Evolutionary conservation across 2,329 filamentous ascomycete genomes (phyloP), one percentile per base, ranked within the genome.

Genomic region (Orbilia javanica): DNA sequence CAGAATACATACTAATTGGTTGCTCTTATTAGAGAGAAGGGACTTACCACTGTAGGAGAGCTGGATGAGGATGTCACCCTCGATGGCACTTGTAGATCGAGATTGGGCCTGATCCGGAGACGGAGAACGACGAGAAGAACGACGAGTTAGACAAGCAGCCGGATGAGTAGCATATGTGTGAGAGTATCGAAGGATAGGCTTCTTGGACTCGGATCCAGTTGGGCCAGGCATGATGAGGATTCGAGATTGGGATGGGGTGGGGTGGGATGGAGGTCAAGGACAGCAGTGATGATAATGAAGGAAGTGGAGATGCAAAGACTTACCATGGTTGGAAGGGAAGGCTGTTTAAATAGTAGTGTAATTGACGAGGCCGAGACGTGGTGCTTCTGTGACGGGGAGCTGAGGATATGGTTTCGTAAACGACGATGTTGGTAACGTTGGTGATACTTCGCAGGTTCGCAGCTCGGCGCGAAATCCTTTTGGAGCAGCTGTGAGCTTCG

Each of bases 1-100:
- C n/a, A n/a, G n/a, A n/a, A n/a, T n/a, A n/a, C n/a, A n/a, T n/a
- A n/a, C n/a, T n/a, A n/a, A n/a, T n/a, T n/a, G n/a, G n/a, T n/a
- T n/a, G n/a, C n/a, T n/a, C n/a, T n/a, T n/a, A n/a, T 5, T 39
- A 4, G 34, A 20, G 13, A n/a, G 44, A 25, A 22, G 11, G 13
- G 10, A n/a, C 22, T 42, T 77, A 77, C 73, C 66, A 18, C 57
- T 62, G 42, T 67, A 77, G 3, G 73, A 27, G 11, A 77, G 44
- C 34, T 71, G 66, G 22, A 76, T 52, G 66, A 70, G 65, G 20
- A 77, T 67, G 36, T 77, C 73, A 15, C 52, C 52, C 66, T 77
- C 73, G 42, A 55, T 44, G 34, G 39, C 29, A 27, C 18, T 52
- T 72, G 31, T 7, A 46, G 50, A 53, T 65, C 27, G 55, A 36